Evolutionary conservation across 1,284 basidiomycete species (phyloP).

Genomic region (Ustilago trichophora): DNA sequence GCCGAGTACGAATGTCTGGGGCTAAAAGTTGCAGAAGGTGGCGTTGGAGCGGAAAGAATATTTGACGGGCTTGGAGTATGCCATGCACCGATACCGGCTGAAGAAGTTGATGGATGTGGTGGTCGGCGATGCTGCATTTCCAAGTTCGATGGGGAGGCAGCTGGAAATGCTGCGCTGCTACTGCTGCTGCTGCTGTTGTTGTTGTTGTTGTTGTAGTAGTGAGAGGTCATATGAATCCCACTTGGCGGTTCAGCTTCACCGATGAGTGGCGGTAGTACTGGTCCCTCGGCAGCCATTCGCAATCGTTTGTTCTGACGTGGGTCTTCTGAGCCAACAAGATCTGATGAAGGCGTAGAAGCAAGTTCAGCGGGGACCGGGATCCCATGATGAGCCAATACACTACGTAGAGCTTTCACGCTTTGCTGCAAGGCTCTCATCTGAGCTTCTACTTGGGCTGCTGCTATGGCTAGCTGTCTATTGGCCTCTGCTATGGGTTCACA

Average conservation of each 20-base stretch:
- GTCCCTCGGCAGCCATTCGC: no score
- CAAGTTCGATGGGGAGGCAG: not conserved
- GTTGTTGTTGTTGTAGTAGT: slow-evolving; percentile 1
- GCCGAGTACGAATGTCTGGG: not conserved
- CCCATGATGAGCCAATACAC: slow-evolving; percentile 14
- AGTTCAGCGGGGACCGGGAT: slow-evolving; percentile 27
- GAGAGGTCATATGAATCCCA: slow-evolving; percentile 16
- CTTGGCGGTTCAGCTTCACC: not conserved
- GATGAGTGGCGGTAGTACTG: no score
- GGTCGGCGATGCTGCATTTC: no score
- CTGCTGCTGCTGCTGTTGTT: not conserved
- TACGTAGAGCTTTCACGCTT: slow-evolving; percentile 12
- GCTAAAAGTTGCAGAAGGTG: slow-evolving; percentile 11
- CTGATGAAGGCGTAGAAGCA: not conserved
- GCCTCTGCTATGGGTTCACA: slow-evolving; percentile 15
- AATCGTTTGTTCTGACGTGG: no score
- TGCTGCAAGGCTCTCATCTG: slow-evolving; percentile 17
- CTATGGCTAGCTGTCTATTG: slow-evolving; percentile 24
- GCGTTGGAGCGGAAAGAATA: slow-evolving; percentile 7
- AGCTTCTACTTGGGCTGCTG: slow-evolving; percentile 18
- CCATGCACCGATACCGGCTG: slow-evolving; percentile 2
- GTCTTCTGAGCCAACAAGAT: not conserved
- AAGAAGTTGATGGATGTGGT: no score
- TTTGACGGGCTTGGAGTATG: slow-evolving; percentile 16
- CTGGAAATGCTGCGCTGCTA: not conserved